Base-by-base conservation (phyloP, 345 rosid genomes). In the Bretschneidera sinensis region DNA sequence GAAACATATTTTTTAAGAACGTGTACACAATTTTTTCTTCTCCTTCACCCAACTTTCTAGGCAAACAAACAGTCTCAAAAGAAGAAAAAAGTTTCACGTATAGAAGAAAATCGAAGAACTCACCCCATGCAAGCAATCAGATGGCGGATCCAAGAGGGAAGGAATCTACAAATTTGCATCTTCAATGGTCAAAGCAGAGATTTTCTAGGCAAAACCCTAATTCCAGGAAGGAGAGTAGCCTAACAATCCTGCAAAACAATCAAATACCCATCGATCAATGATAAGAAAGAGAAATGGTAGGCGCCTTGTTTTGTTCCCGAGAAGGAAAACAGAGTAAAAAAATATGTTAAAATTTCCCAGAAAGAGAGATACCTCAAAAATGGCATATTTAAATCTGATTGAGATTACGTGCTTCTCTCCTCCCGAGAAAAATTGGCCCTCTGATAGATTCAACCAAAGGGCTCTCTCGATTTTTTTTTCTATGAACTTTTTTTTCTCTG, bases 71-170 rank as follows among this genome's bases (percentile, higher is more conserved):
- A 39, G 45, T 5, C 45, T 1, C 1, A 39, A n/a, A 39, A 39
- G 45, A 7, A 39, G 45, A 39, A 39, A 14, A 11, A n/a, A n/a
- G 1, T 39, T 39, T 11, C 45, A 39, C 10, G 11, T 4, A 1
- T 28, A 1, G 45, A 25, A 55, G 6, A 6, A 55, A 5, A 55
- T 28, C 7, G 15, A 25, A 34, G 31, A 43, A 1, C 17, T 52
- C 4, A 39, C 39, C 39, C 51, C 17, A 49, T 48, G 7, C 52
- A 57, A 48, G 79, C 78, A 62, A 83, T 25, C 25, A 81, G 69
- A 35, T 68, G 72, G 69, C 51, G 69, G 81, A 85, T 77, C 89
- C 85, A 85, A 67, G 73, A 50, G 49, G 82, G 86, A 25, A 77
- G 57, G 23, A 34, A 64, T 61, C 76, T 71, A 73, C 69, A 71